Evolutionary conservation across 2,329 filamentous ascomycete genomes (phyloP), one percentile per base, ranked within the genome.

Genomic region (Colletotrichum sp.): DNA sequence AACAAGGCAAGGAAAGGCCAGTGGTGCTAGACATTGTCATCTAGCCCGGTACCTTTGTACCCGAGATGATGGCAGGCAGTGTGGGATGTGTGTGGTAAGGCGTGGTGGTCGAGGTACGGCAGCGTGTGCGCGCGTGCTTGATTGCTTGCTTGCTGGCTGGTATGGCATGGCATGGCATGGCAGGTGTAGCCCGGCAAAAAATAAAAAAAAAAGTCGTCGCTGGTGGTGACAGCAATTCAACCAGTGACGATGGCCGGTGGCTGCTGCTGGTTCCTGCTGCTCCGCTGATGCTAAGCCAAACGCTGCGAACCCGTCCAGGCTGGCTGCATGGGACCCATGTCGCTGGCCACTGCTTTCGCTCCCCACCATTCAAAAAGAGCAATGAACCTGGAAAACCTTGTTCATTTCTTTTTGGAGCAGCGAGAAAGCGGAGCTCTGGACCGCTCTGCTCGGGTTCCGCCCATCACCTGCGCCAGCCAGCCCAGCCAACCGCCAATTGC

Each of bases 381-480:
- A 69, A 59, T 66, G 74, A 65, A 48, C 66, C 65, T 75, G 71
- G 74, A 71, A 76, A 75, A 75, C 74, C 74, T 71, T 76, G 74
- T 69, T 75, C 65, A 48, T 55, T 74, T 71, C 57, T 75, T 74
- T 55, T 71, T 63, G 36, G 59, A 21, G 32, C 48, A 39, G 43
- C 6, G 39, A 60, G 60, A 73, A 69, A 69, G 65, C 71, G 71
- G 65, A 63, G 74, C 65, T 8, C 32, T 52, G 32, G 32, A 36
- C 55, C 32, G 30, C 55, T 16, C 59, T 74, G 34, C 39, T 70
- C 67, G 67, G 59, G 67, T 71, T 43, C 67, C 66, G 59, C 43
- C n/a, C 43, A 52, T 52, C 43, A 52, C 43, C 43, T 52, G 43
- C 43, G 43, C 43, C 43, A 52, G 43, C 39, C 39, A 48, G 39